Conservation (phyloP, 148 eudicot genomes). For the Rhododendron kiyosumense region DNA sequence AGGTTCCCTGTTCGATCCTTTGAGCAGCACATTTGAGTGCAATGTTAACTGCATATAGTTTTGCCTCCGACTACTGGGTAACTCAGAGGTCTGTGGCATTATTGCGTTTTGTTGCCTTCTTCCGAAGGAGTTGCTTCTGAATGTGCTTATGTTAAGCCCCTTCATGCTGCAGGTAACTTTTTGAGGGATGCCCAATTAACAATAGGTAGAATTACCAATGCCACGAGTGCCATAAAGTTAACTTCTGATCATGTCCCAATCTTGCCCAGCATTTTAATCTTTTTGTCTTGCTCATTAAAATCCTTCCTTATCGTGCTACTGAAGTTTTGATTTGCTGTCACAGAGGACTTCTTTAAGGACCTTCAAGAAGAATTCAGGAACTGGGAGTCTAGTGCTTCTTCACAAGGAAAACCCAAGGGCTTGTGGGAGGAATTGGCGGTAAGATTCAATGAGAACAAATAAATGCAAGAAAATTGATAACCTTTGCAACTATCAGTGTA, state of each 20-base stretch:
- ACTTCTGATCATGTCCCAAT: slow-evolving; percentile 10
- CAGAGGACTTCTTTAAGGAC: slow-evolving; percentile 90
- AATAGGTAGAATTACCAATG: slow-evolving; percentile 67
- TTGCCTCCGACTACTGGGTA: background rate
- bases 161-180: slow-evolving; percentile 94
- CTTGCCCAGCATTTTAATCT: background rate
- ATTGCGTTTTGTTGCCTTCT: background rate
- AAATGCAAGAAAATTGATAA: background rate
- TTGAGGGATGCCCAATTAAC: slow-evolving; percentile 86
- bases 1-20: background rate
- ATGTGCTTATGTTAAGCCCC: slow-evolving; percentile 43
- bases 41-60: background rate
- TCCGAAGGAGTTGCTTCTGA: background rate
- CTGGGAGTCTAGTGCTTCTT: slow-evolving; percentile 79
- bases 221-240: slow-evolving; percentile 23
- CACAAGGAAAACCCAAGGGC: slow-evolving; percentile 94
- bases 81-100: background rate
- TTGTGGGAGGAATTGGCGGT: slow-evolving; percentile 97
- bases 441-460: slow-evolving; percentile 15
- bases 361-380: slow-evolving; percentile 80
- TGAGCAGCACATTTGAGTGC: background rate
- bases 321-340: slow-evolving; percentile 25
- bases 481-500: background rate
- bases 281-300: slow-evolving; percentile 12
- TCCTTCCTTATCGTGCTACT: slow-evolving; percentile 17